Conservation (phyloP, 1,284 basidiomycete genomes). For the Macrocystidia cucumis region DNA sequence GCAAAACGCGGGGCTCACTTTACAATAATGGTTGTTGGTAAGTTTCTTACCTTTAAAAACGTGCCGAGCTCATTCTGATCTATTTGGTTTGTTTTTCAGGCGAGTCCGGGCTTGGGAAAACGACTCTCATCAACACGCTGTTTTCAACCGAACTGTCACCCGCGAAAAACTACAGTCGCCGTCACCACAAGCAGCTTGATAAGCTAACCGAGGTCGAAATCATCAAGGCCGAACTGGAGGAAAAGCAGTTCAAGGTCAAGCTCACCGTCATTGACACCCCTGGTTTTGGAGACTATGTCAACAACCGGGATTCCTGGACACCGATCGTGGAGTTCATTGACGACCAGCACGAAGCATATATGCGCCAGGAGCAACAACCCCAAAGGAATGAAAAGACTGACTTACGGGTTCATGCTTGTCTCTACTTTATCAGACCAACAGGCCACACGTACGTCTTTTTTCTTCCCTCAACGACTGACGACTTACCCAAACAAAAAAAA, state of each 20-base stretch:
- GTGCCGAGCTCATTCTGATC: background rate
- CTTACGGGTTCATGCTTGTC: slow-evolving; percentile 92
- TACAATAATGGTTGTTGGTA: slow-evolving; percentile 98
- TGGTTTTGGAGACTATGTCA: slow-evolving; percentile 99
- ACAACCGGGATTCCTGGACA: slow-evolving; percentile 98
- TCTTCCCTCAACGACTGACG: background rate
- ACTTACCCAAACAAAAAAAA: slow-evolving; percentile 8
- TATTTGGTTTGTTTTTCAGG: slow-evolving; percentile 37
- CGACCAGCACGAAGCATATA: slow-evolving; percentile 99
- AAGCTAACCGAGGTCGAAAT: slow-evolving; percentile 98
- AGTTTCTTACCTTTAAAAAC: slow-evolving; percentile 22
- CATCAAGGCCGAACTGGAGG: slow-evolving; percentile 96
- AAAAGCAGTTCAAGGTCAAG: slow-evolving; percentile 99
- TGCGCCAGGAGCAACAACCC: slow-evolving; percentile 99
- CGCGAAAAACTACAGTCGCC: slow-evolving; percentile 84
- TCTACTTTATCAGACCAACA: slow-evolving; percentile 96
- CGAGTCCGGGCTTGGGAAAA: slow-evolving; percentile 93
- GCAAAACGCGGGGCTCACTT: slow-evolving; percentile 97
- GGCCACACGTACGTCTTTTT: slow-evolving; percentile 82
- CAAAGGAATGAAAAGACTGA: slow-evolving; percentile 91
- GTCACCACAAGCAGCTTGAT: slow-evolving; percentile 96
- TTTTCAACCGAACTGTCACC: slow-evolving; percentile 97
- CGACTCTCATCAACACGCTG: slow-evolving; percentile 96
- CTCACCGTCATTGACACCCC: slow-evolving; percentile 98
- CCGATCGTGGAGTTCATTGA: slow-evolving; percentile 99